phyloP scores from a whole-genome alignment of 441 rosid species.

The Pelargonium cotyledonis region DNA sequence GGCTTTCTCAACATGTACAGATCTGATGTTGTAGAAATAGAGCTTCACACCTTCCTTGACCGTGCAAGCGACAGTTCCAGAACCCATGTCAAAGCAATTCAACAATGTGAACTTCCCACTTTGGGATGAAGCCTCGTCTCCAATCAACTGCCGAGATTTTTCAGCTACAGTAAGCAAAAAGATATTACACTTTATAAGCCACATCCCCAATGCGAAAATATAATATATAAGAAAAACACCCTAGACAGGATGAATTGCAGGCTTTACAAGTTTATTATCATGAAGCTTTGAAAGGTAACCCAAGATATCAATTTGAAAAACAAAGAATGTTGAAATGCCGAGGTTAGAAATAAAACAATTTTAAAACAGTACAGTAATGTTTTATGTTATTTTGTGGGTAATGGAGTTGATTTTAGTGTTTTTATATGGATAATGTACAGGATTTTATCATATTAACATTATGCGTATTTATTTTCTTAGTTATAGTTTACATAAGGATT shows the following conservation, averaged over 20 bases:
- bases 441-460: neutral
- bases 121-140: slow-evolving; percentile 70
- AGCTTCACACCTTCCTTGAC: slow-evolving; percentile 89
- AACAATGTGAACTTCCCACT: slow-evolving; percentile 81
- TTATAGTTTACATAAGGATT: neutral
- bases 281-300: neutral
- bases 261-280: neutral
- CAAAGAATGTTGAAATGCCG: neutral
- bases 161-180: slow-evolving; percentile 46
- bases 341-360: neutral
- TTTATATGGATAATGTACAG: neutral
- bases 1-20: slow-evolving; percentile 67
- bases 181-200: neutral
- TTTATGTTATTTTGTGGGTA: too few species aligned
- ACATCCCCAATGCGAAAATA: neutral
- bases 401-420: neutral
- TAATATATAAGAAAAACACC: neutral
- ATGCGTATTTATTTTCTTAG: neutral
- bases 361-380: neutral
- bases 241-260: neutral
- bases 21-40: slow-evolving; percentile 67
- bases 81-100: slow-evolving; percentile 84
- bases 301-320: neutral
- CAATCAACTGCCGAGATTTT: slow-evolving; percentile 73
- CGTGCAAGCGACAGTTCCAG: slow-evolving; percentile 66